A percentile compares a stretch with the other conserved stretches of the same genome.
Evolutionary conservation across 768 basidiomycete species (phyloP).

Genomic region (Pulveroboletus sp.): DNA sequence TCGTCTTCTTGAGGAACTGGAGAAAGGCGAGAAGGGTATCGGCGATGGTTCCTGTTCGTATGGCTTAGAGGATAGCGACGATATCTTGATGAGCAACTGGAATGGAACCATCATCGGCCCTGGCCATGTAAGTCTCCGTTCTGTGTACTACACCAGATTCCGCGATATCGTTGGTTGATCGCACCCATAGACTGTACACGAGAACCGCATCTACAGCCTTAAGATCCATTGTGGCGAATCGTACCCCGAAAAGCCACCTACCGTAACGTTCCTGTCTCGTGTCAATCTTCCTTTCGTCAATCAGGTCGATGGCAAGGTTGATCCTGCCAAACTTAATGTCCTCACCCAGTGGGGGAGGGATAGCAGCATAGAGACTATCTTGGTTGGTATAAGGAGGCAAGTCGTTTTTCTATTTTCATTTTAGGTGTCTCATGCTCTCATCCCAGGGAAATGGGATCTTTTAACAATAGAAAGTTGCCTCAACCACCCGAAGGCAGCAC

Average conservation of each 20-base stretch:
- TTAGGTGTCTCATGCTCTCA: conserved; percentile 5
- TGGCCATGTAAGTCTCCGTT: conserved; percentile 72
- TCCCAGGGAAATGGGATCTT: conserved; percentile 89
- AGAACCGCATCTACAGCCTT: conserved; percentile 97
- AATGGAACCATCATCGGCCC: conserved; percentile 99
- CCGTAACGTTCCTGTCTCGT: conserved; percentile 80
- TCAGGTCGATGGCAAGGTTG: conserved; percentile 72
- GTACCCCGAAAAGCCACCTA: conserved; percentile 79
- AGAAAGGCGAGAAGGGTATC: conserved; percentile 99
- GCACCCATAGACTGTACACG: conserved; percentile 78
- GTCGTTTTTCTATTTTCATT: neutral
- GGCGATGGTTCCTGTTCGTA: conserved; percentile 98
- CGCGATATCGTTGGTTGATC: conserved; percentile 16
- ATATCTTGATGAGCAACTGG: conserved; percentile 98
- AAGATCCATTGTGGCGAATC: conserved; percentile 78
- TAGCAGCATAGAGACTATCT: conserved; percentile 79
- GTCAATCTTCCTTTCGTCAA: conserved; percentile 95
- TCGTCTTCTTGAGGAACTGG: conserved; percentile 94
- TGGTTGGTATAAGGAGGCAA: conserved; percentile 92
- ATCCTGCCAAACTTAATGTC: conserved; percentile 65
- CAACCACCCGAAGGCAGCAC: conserved; percentile 89
- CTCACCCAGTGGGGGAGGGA: conserved; percentile 74
- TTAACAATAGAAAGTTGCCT: conserved; percentile 88
- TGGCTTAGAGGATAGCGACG: conserved; percentile 91
- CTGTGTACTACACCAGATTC: conserved; percentile 3